Conservation (phyloP, 208 protist genomes). For the Acanthamoeba lenticulata region DNA sequence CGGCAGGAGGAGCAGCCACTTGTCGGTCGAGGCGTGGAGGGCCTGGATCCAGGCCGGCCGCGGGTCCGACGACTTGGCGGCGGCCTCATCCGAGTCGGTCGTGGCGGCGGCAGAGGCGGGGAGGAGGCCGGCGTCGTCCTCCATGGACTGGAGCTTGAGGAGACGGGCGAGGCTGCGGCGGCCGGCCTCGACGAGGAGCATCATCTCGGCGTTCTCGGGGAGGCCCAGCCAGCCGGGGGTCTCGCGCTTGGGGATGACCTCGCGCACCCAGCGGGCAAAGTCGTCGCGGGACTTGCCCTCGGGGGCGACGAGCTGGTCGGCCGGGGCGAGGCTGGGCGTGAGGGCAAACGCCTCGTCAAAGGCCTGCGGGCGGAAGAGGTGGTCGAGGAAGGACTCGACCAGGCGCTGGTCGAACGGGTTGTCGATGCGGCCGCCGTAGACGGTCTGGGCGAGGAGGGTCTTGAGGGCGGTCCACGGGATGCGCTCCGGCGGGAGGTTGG, state of each 20-base stretch:
- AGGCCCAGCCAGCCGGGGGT: slow-evolving; percentile 95
- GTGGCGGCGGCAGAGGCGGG: not conserved
- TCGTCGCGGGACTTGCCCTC: slow-evolving; percentile 83
- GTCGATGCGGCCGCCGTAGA: slow-evolving; percentile 97
- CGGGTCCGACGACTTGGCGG: not conserved
- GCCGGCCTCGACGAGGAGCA: slow-evolving; percentile 74
- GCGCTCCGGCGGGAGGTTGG: slow-evolving; percentile 82
- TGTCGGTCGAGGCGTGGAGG: slow-evolving; percentile 31
- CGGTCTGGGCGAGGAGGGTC: slow-evolving; percentile 91
- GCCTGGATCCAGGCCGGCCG: slow-evolving; percentile 70
- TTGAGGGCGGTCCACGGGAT: slow-evolving; percentile 96
- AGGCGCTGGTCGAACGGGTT: slow-evolving; percentile 97
- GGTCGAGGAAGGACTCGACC: slow-evolving; percentile 92
- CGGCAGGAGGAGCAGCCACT: slow-evolving; percentile 80
- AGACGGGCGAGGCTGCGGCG: not conserved
- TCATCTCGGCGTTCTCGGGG: slow-evolving; percentile 91
- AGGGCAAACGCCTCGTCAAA: slow-evolving; percentile 88
- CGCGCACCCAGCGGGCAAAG: slow-evolving; percentile 91
- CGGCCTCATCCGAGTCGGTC: not conserved
- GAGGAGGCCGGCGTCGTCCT: slow-evolving; percentile 70
- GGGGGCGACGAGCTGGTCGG: slow-evolving; percentile 68
- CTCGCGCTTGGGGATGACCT: slow-evolving; percentile 69
- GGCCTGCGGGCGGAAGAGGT: slow-evolving; percentile 86
- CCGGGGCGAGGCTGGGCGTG: slow-evolving; percentile 15
- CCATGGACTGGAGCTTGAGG: slow-evolving; percentile 59